Conservation (phyloP, 2,329 filamentous ascomycete genomes). For the Hypoxylon sp. region DNA sequence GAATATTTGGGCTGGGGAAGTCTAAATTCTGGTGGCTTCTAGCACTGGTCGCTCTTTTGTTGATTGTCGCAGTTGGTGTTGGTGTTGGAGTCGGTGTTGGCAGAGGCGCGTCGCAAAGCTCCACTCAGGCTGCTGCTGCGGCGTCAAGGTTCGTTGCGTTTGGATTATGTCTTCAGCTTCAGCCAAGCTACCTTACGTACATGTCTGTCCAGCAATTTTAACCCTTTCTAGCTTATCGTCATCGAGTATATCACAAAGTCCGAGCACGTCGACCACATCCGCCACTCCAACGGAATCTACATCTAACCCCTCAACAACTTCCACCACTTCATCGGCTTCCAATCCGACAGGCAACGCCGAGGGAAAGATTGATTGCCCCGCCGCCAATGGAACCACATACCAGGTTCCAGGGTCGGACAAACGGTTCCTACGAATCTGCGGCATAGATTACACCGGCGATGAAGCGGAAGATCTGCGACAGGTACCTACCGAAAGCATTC, state of each 20-base stretch:
- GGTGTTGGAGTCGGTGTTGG: slow-evolving; percentile 59
- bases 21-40: slow-evolving; percentile 57
- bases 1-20: slow-evolving; percentile 52
- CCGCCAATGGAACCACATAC: slow-evolving; percentile 62
- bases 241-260: slow-evolving; percentile 24
- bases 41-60: slow-evolving; percentile 50
- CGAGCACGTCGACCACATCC: slow-evolving; percentile 14
- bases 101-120: slow-evolving; percentile 16
- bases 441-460: slow-evolving; percentile 61
- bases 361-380: slow-evolving; percentile 58
- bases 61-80: slow-evolving; percentile 55
- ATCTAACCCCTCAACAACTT: slow-evolving; percentile 31
- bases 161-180: neutral
- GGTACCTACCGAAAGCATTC: slow-evolving; percentile 58
- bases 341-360: slow-evolving; percentile 47
- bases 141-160: slow-evolving; percentile 49
- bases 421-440: slow-evolving; percentile 62
- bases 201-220: neutral
- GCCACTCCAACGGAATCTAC: slow-evolving; percentile 33
- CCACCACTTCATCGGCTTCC: slow-evolving; percentile 43
- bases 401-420: slow-evolving; percentile 58
- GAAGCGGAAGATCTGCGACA: slow-evolving; percentile 53
- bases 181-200: neutral
- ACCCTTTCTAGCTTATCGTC: slow-evolving; percentile 30
- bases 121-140: slow-evolving; percentile 17